Conservation (phyloP, 2,329 filamentous ascomycete genomes). For the Scleromitrula shiraiana region DNA sequence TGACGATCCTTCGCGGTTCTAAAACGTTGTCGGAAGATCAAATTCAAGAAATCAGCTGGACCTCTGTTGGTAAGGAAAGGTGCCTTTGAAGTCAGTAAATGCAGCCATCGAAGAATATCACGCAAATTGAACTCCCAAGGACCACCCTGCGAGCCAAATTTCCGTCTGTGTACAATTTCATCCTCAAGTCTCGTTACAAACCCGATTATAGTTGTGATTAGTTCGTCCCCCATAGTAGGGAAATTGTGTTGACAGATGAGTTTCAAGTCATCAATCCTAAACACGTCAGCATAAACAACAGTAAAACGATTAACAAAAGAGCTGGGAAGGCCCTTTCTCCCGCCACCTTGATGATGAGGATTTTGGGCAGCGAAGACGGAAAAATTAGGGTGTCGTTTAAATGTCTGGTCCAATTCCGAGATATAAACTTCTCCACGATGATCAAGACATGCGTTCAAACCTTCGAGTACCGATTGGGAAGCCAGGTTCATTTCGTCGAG, state of each 20-base stretch:
- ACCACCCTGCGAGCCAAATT: constrained; percentile 56
- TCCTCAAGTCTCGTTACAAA: constrained; percentile 78
- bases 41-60: constrained; percentile 67
- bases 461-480: constrained; percentile 92
- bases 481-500: constrained; percentile 98
- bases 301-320: constrained; percentile 98
- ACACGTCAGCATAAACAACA: constrained; percentile 91
- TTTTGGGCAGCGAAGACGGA: constrained; percentile 97
- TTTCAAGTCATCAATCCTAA: constrained; percentile 71
- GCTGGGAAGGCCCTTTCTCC: constrained; percentile 84
- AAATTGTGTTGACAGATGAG: constrained; percentile 76
- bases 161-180: constrained; percentile 52
- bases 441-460: constrained; percentile 91
- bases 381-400: constrained; percentile 82
- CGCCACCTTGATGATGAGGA: constrained; percentile 93
- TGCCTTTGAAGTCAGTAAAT: constrained; percentile 55
- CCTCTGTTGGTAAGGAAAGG: constrained; percentile 52
- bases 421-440: constrained; percentile 95
- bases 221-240: constrained; percentile 49
- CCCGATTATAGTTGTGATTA: constrained; percentile 60
- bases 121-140: constrained; percentile 96
- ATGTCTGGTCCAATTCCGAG: constrained; percentile 89
- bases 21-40: constrained; percentile 84
- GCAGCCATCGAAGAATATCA: constrained; percentile 82
- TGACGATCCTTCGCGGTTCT: constrained; percentile 61